phyloP scores from a whole-genome alignment of 768 basidiomycete genomes.

The Pleurotus citrinopileatus region DNA sequence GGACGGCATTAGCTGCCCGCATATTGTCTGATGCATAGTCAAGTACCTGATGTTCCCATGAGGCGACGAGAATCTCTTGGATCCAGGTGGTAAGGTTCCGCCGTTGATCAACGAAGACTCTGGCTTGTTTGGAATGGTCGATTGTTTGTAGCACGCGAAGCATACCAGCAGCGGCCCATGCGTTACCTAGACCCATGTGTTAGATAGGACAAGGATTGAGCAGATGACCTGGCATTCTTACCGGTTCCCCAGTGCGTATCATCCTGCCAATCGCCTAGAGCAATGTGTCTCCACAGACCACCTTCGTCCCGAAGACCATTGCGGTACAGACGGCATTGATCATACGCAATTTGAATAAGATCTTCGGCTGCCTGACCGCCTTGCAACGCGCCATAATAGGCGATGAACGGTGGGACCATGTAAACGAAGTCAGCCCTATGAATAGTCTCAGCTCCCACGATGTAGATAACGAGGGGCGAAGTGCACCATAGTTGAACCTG shows the following conservation, averaged over 20 bases:
- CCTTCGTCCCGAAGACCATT: constrained; percentile 44
- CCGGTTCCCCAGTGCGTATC: constrained; percentile 58
- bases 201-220: not conserved
- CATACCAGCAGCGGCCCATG: constrained; percentile 68
- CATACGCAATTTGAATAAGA: constrained; percentile 48
- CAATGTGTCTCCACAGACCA: constrained; percentile 57
- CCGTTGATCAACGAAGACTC: constrained; percentile 35
- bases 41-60: constrained; percentile 43
- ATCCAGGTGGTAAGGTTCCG: constrained; percentile 50
- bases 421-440: constrained; percentile 56
- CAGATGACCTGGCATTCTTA: constrained; percentile 12
- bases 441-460: constrained; percentile 1
- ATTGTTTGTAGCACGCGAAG: constrained; percentile 55
- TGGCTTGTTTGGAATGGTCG: constrained; percentile 37
- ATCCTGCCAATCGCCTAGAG: constrained; percentile 43
- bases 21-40: not conserved
- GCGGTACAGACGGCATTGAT: constrained; percentile 57
- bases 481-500: constrained; percentile 53
- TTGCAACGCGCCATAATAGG: constrained; percentile 56
- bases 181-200: constrained; percentile 41
- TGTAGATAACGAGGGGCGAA: not conserved
- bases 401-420: constrained; percentile 66
- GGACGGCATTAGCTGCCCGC: not conserved
- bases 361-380: constrained; percentile 28
- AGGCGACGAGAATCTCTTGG: constrained; percentile 43